Conservation (phyloP, 192 early-diverging fungal genomes). For the Geranomyces variabilis region DNA sequence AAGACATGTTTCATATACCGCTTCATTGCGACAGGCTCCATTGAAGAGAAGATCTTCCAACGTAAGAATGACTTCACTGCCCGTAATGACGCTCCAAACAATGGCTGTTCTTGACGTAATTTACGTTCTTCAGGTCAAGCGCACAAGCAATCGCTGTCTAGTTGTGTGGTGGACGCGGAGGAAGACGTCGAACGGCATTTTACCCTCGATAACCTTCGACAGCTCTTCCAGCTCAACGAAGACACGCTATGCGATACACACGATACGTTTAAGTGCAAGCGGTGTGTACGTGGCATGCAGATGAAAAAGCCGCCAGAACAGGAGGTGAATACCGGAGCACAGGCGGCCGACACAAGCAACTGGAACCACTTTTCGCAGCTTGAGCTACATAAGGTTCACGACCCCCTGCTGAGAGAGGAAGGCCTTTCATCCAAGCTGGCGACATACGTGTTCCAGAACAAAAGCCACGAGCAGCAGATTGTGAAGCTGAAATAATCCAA, state of each 20-base stretch:
- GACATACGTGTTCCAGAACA: slow-evolving; percentile 60
- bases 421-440: slow-evolving; percentile 39
- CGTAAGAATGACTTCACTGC: slow-evolving; percentile 55
- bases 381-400: slow-evolving; percentile 49
- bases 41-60: slow-evolving; percentile 99
- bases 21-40: slow-evolving; percentile 95
- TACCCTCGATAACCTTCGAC: slow-evolving; percentile 81
- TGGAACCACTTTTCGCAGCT: slow-evolving; percentile 54
- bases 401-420: slow-evolving; percentile 44
- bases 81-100: neutral
- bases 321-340: slow-evolving; percentile 49
- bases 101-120: neutral
- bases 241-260: slow-evolving; percentile 85
- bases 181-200: slow-evolving; percentile 93
- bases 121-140: slow-evolving; percentile 53
- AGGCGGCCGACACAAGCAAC: slow-evolving; percentile 54
- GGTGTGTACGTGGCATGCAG: slow-evolving; percentile 87
- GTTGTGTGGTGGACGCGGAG: slow-evolving; percentile 94
- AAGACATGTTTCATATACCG: slow-evolving; percentile 95
- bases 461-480: slow-evolving; percentile 38
- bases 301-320: slow-evolving; percentile 60
- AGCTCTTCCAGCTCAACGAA: slow-evolving; percentile 86
- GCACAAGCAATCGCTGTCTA: slow-evolving; percentile 77
- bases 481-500: slow-evolving; percentile 35
- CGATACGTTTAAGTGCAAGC: slow-evolving; percentile 93